phyloP scores from a whole-genome alignment of 768 basidiomycete genomes.

The Crepidotus variabilis region DNA sequence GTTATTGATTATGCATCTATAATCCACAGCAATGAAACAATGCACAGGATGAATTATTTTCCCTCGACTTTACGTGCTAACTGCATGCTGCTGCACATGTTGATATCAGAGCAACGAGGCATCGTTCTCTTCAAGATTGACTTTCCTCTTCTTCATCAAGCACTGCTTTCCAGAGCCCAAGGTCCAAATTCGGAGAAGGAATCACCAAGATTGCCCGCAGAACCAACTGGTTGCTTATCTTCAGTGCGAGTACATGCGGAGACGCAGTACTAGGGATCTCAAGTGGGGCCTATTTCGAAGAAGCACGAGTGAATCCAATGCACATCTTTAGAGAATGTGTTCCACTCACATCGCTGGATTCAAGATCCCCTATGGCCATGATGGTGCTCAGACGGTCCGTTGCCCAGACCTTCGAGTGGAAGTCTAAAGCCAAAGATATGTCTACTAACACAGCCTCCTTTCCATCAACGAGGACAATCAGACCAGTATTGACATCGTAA shows the following conservation, averaged over 20 bases:
- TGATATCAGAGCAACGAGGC: not conserved
- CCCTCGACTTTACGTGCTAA: too few species aligned
- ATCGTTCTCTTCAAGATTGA: not conserved
- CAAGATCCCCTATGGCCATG: conserved; percentile 58
- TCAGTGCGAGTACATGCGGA: conserved; percentile 32
- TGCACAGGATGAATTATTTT: too few species aligned
- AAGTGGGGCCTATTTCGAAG: conserved; percentile 28
- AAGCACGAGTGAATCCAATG: conserved; percentile 5
- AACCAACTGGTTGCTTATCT: conserved; percentile 41
- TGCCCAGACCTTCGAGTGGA: conserved; percentile 40
- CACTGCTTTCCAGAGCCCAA: conserved; percentile 38
- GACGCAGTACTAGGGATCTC: conserved; percentile 38
- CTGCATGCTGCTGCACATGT: not conserved
- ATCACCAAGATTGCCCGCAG: conserved; percentile 52
- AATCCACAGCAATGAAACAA: too few species aligned
- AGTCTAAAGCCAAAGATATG: conserved; percentile 46
- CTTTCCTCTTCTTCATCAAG: conserved; percentile 19
- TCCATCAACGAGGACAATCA: conserved; percentile 46
- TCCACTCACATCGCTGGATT: conserved; percentile 36
- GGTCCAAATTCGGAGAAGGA: conserved; percentile 43
- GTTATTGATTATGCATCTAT: too few species aligned
- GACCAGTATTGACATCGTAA: conserved; percentile 46
- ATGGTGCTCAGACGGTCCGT: conserved; percentile 47
- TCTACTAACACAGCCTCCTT: conserved; percentile 55
- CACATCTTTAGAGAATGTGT: conserved; percentile 1